These are phyloP conservation scores for Prunus dulcis DNA, from an alignment of 306 rosid genomes.

Conservation along the genomic window DNA sequence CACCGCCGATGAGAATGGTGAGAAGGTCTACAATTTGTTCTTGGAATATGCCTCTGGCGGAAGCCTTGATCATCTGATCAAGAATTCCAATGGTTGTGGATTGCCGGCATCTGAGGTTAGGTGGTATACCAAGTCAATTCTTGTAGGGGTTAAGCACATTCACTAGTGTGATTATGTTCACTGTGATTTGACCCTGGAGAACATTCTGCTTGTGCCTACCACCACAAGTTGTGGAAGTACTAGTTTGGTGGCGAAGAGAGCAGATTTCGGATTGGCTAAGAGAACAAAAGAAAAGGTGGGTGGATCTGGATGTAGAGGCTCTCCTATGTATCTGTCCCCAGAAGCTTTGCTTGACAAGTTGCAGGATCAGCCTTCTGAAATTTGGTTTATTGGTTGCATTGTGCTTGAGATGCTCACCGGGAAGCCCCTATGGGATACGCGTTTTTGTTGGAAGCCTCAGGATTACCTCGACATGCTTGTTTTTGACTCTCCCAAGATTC, in stretches of 20 bases:
- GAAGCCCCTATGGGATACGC: conserved; percentile 18
- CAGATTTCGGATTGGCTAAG: conserved; percentile 33
- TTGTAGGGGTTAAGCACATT: conserved; percentile 26
- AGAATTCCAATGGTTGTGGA: conserved; percentile 7
- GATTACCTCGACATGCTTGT: conserved; percentile 9
- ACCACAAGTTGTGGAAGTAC: not conserved
- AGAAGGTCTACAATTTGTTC: conserved; percentile 23
- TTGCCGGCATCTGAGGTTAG: conserved; percentile 20
- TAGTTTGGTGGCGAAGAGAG: conserved; percentile 20
- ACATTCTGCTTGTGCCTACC: conserved; percentile 17
- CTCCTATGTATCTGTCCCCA: conserved; percentile 20
- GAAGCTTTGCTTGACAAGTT: conserved; percentile 18
- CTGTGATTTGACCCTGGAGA: conserved; percentile 29
- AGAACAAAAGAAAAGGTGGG: conserved; percentile 9
- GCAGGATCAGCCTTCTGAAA: conserved; percentile 23
- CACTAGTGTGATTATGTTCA: conserved; percentile 20
- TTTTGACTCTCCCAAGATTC: conserved; percentile 18
- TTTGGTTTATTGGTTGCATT: conserved; percentile 30
- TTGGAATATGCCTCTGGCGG: conserved; percentile 31
- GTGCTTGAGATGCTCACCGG: conserved; percentile 34
- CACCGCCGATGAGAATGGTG: conserved; percentile 8
- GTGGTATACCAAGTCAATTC: conserved; percentile 24
- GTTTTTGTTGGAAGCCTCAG: not conserved
- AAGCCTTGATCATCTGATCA: conserved; percentile 19
- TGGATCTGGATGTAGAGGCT: conserved; percentile 13